Evolutionary conservation across 1,284 basidiomycete species (phyloP).

Genomic region (Cystobasidium pallidum): DNA sequence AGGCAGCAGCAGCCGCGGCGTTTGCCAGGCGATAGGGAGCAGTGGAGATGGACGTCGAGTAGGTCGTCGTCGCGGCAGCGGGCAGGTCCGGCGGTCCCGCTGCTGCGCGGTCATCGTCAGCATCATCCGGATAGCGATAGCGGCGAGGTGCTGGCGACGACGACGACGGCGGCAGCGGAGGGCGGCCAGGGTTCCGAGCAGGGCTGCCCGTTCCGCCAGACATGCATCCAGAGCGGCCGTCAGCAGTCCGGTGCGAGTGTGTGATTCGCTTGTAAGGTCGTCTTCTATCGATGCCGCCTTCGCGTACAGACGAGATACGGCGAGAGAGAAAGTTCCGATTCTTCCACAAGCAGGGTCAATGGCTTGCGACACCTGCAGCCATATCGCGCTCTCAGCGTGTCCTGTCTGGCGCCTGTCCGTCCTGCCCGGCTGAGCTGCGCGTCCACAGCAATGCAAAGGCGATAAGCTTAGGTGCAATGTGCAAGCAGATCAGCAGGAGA

Average conservation of each 20-base stretch:
- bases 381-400: no score
- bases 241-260: no score
- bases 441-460: neutral
- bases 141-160: neutral
- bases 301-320: no score
- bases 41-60: neutral
- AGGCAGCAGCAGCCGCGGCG: conserved; percentile 34
- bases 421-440: neutral
- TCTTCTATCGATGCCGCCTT: neutral
- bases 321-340: no score
- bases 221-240: no score
- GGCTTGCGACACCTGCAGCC: no score
- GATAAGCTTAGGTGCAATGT: neutral
- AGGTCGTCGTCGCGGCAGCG: neutral
- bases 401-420: neutral
- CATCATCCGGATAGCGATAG: conserved; percentile 1
- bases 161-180: neutral
- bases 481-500: neutral
- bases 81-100: neutral
- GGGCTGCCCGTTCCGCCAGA: neutral
- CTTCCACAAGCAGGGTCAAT: no score
- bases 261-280: neutral
- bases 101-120: neutral
- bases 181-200: neutral
- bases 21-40: conserved; percentile 30